Percentiles rank a stretch among this genome's conserved stretches.
Evolutionary conservation across 495 filamentous ascomycete species (phyloP).

Genomic region (Delitschia confertaspora): DNA sequence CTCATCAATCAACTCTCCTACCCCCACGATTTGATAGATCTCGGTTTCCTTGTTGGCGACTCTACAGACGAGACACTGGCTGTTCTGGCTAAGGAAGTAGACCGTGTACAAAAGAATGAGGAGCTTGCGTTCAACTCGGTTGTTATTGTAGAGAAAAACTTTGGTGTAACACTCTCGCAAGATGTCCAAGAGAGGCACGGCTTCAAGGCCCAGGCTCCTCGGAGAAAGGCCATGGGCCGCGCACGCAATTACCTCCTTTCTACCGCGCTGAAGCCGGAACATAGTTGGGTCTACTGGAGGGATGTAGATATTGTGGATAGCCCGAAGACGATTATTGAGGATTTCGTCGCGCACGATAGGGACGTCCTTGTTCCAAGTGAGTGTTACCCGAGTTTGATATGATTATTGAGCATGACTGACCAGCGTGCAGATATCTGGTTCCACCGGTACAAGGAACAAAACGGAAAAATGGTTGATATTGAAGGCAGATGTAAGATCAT

Average conservation of each 20-base stretch:
- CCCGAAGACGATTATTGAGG: slow-evolving; percentile 78
- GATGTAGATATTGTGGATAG: slow-evolving; percentile 95
- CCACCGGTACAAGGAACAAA: slow-evolving; percentile 64
- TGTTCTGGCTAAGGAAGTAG: slow-evolving; percentile 67
- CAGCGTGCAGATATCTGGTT: slow-evolving; percentile 80
- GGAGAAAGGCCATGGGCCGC: slow-evolving; percentile 79
- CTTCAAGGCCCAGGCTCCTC: slow-evolving; percentile 79
- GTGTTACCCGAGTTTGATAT: slow-evolving; percentile 27
- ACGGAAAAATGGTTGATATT: slow-evolving; percentile 60
- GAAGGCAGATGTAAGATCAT: slow-evolving; percentile 77
- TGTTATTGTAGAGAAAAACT: slow-evolving; percentile 80
- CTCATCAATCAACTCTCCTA: slow-evolving; percentile 84
- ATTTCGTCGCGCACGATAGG: slow-evolving; percentile 86
- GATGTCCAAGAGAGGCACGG: slow-evolving; percentile 72
- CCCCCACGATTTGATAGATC: slow-evolving; percentile 89
- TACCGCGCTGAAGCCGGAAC: slow-evolving; percentile 77
- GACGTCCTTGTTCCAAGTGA: slow-evolving; percentile 94
- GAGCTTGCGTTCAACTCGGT: slow-evolving; percentile 73
- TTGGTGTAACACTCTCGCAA: slow-evolving; percentile 61
- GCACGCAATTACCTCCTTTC: slow-evolving; percentile 89
- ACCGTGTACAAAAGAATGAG: slow-evolving; percentile 70
- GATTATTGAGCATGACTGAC: slow-evolving; percentile 27
- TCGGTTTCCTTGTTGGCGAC: slow-evolving; percentile 90
- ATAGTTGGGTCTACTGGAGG: slow-evolving; percentile 98
- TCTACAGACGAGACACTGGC: slow-evolving; percentile 82